Percentiles rank a stretch among this genome's conserved stretches.
These are phyloP conservation scores for Ceratocystis destructans DNA, from an alignment of 2,329 filamentous ascomycete species.

Conservation along the genomic window DNA sequence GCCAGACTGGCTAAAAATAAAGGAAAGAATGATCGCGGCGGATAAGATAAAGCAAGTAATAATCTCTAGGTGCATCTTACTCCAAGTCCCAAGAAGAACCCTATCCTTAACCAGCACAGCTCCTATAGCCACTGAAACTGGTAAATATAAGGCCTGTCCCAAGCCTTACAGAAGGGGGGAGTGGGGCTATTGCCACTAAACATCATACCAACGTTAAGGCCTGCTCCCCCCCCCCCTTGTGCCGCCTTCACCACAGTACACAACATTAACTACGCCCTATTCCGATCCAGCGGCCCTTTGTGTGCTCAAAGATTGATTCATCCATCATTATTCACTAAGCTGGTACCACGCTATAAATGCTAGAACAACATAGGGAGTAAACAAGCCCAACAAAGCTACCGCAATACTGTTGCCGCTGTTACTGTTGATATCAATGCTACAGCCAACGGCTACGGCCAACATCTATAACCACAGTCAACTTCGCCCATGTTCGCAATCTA, in stretches of 20 bases:
- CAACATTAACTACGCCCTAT: not conserved
- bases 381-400: not conserved
- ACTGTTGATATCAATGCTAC: not conserved
- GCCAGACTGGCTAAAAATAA: not conserved
- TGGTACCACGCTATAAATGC: not conserved
- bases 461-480: not conserved
- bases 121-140: too few relatives aligned
- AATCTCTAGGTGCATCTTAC: too few relatives aligned
- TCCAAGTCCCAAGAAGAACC: too few relatives aligned
- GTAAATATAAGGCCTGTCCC: too few relatives aligned
- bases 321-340: not conserved
- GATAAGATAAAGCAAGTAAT: not conserved
- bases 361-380: not conserved
- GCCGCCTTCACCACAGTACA: not conserved
- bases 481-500: not conserved
- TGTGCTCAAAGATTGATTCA: not conserved
- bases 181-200: too few relatives aligned
- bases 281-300: not conserved
- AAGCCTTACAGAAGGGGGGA: too few relatives aligned
- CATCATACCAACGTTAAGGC: too few relatives aligned
- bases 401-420: not conserved
- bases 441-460: not conserved
- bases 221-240: too few relatives aligned
- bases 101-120: too few relatives aligned
- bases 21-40: not conserved